Percentiles rank a stretch among this genome's conserved stretches.
Evolutionary conservation across 495 filamentous ascomycete genomes (phyloP).

Genomic region (Niebla homalea): DNA sequence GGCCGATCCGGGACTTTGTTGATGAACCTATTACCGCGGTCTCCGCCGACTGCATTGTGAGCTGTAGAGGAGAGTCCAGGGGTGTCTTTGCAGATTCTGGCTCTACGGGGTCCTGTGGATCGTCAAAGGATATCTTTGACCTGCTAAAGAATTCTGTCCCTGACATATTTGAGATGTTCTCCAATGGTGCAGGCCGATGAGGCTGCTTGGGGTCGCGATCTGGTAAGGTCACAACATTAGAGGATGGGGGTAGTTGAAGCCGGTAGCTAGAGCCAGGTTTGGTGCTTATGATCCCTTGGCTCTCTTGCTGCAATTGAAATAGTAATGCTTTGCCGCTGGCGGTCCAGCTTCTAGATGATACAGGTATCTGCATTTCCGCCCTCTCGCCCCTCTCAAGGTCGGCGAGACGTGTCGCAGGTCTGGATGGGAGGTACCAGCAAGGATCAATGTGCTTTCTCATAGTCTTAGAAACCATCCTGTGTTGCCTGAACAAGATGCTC

Average conservation of each 20-base stretch:
- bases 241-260: conserved; percentile 21
- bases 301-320: conserved; percentile 32
- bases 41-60: too few relatives aligned
- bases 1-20: too few relatives aligned
- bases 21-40: too few relatives aligned
- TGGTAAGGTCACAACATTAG: too few relatives aligned
- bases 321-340: conserved; percentile 46
- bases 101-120: too few relatives aligned
- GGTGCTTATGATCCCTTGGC: conserved; percentile 22
- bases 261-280: conserved; percentile 28
- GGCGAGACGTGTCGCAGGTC: conserved; percentile 11
- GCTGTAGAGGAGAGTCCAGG: too few relatives aligned
- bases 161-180: too few relatives aligned
- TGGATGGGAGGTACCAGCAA: conserved; percentile 61
- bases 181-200: too few relatives aligned
- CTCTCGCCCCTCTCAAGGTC: conserved; percentile 18
- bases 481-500: conserved; percentile 43
- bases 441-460: conserved; percentile 60
- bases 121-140: too few relatives aligned
- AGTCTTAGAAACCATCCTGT: conserved; percentile 46
- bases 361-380: conserved; percentile 19
- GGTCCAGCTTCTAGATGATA: conserved; percentile 31
- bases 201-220: too few relatives aligned
- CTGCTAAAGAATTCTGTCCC: too few relatives aligned
- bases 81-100: too few relatives aligned